A percentile compares a stretch with the other conserved stretches of the same genome.
phyloP scores from a whole-genome alignment of 202 grass and related monocot genomes.

The Hordeum pubiflorum region DNA sequence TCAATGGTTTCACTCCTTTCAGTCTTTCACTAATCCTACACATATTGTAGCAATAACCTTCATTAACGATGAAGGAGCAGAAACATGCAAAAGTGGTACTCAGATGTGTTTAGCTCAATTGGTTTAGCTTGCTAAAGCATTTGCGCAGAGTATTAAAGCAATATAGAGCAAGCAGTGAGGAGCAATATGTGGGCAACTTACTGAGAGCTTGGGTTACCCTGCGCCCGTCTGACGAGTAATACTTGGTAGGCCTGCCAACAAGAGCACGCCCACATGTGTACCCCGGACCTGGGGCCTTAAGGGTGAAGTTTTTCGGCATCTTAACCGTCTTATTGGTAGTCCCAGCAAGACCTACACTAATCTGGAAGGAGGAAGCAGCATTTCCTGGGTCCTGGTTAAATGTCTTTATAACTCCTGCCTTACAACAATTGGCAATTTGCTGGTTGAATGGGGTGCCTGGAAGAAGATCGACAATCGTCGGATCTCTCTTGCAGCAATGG shows the following conservation, averaged over 20 bases:
- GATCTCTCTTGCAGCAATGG: constrained; percentile 72
- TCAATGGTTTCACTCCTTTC: not conserved
- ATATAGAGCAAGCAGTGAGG: constrained; percentile 10
- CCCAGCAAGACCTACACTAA: constrained; percentile 66
- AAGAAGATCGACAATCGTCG: constrained; percentile 66
- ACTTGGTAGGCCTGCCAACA: constrained; percentile 60
- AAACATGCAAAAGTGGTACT: constrained; percentile 10
- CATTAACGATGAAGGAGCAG: not conserved
- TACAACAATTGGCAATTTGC: constrained; percentile 97
- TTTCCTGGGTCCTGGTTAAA: constrained; percentile 72
- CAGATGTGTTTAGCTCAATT: too few relatives aligned
- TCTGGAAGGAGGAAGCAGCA: constrained; percentile 76
- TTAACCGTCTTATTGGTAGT: constrained; percentile 86
- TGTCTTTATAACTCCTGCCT: constrained; percentile 74
- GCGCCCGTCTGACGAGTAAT: constrained; percentile 59
- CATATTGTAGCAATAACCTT: constrained; percentile 11
- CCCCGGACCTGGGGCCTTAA: constrained; percentile 78
- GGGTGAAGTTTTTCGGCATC: constrained; percentile 82
- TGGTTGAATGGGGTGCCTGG: constrained; percentile 76
- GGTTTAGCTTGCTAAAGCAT: constrained; percentile 10
- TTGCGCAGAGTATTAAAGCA: constrained; percentile 11
- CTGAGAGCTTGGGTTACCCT: constrained; percentile 78
- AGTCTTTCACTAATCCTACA: constrained; percentile 17
- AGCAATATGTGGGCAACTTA: constrained; percentile 39
- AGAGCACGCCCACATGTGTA: constrained; percentile 76